phyloP scores from a whole-genome alignment of 306 rosid species.

The Vigna hirtella region DNA sequence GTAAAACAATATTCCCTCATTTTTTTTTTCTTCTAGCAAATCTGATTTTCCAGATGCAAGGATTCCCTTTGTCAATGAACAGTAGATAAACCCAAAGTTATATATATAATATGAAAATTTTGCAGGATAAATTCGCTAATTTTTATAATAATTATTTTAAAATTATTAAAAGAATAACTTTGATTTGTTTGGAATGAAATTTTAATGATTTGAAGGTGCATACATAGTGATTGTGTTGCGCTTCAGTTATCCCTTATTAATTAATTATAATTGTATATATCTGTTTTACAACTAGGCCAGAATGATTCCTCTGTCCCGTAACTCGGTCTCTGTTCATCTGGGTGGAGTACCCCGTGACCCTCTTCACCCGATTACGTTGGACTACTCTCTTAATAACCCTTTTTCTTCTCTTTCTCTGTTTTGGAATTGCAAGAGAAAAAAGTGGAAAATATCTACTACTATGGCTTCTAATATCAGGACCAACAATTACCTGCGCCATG shows the following conservation, averaged over 20 bases:
- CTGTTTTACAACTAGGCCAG: slow-evolving; percentile 13
- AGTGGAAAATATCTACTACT: slow-evolving; percentile 20
- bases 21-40: too few species aligned
- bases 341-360: not conserved
- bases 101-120: too few species aligned
- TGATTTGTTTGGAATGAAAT: not conserved
- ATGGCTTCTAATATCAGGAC: slow-evolving; percentile 54
- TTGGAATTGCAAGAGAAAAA: slow-evolving; percentile 28
- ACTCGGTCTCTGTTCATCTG: slow-evolving; percentile 8
- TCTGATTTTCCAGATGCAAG: too few species aligned
- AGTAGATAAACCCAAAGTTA: too few species aligned
- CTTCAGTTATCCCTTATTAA: not conserved
- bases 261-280: not conserved
- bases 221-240: not conserved
- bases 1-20: too few species aligned
- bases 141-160: too few species aligned
- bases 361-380: not conserved
- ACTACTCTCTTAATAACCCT: not conserved
- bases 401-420: slow-evolving; percentile 3
- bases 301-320: slow-evolving; percentile 28
- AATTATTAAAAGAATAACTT: too few species aligned
- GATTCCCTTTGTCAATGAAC: too few species aligned
- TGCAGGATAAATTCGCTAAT: not conserved
- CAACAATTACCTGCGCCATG: slow-evolving; percentile 53
- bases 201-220: too few species aligned